phyloP scores from a whole-genome alignment of 352 stramenopile genomes.

The Globisporangium camurandrum region DNA sequence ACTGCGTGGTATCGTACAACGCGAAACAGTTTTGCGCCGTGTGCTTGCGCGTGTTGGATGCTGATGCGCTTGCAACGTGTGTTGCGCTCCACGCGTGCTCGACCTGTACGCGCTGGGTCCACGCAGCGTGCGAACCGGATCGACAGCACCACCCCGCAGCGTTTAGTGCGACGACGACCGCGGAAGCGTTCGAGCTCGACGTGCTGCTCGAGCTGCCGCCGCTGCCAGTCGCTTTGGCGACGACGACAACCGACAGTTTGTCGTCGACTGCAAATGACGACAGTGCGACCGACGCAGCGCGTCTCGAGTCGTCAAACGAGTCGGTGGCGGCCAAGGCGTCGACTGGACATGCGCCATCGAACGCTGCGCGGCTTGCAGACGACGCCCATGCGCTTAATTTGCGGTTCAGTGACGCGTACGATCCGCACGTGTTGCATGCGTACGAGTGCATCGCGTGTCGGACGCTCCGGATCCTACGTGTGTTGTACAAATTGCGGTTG shows the following conservation, averaged over 20 bases:
- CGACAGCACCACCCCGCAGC: constrained; percentile 48
- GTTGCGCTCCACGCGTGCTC: constrained; percentile 59
- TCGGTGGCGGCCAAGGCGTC: no score
- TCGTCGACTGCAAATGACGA: background rate
- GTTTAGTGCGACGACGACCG: constrained; percentile 14
- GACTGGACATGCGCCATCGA: no score
- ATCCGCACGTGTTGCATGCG: constrained; percentile 62
- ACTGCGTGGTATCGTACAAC: constrained; percentile 58
- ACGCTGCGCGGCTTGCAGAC: constrained; percentile 47
- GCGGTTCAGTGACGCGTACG: constrained; percentile 56
- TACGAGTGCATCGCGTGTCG: constrained; percentile 83
- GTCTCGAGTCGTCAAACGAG: no score
- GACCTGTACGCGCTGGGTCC: constrained; percentile 74
- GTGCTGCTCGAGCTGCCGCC: constrained; percentile 25
- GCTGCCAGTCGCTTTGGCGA: background rate
- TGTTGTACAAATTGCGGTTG: constrained; percentile 43
- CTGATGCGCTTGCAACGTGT: constrained; percentile 32
- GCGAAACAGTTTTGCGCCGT: constrained; percentile 68
- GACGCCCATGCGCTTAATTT: constrained; percentile 54
- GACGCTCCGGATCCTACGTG: constrained; percentile 63
- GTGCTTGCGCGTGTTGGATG: constrained; percentile 45
- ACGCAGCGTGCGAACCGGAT: constrained; percentile 73
- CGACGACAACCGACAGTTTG: background rate
- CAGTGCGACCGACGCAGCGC: background rate
- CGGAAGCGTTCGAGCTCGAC: constrained; percentile 42